These are phyloP conservation scores for Colletotrichum sublineola DNA, from an alignment of 2,329 filamentous ascomycete species.

Conservation along the genomic window DNA sequence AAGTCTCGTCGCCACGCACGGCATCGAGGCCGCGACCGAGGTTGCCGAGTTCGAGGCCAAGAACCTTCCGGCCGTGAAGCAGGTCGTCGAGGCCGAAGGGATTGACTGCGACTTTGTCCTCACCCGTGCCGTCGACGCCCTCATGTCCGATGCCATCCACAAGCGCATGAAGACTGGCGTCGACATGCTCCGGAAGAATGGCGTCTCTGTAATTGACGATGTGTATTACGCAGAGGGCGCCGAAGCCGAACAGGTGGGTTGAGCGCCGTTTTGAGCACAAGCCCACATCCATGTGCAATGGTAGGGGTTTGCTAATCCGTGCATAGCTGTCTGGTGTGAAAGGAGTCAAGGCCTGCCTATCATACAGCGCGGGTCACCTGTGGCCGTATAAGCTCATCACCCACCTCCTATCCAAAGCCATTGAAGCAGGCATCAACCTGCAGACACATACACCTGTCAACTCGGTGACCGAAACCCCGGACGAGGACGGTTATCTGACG, in stretches of 20 bases:
- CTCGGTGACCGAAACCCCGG: neutral
- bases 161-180: conserved; percentile 47
- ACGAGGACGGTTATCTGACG: conserved; percentile 18
- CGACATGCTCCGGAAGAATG: conserved; percentile 49
- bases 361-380: conserved; percentile 47
- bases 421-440: conserved; percentile 46
- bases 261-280: conserved; percentile 45
- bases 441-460: conserved; percentile 43
- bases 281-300: conserved; percentile 39
- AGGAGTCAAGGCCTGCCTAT: conserved; percentile 58
- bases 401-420: conserved; percentile 45
- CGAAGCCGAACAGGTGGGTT: conserved; percentile 49
- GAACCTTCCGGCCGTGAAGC: conserved; percentile 54
- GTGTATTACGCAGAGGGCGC: conserved; percentile 47
- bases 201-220: conserved; percentile 47
- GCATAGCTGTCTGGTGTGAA: conserved; percentile 57
- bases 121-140: conserved; percentile 56
- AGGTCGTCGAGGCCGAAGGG: conserved; percentile 52
- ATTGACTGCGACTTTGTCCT: conserved; percentile 61
- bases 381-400: conserved; percentile 50
- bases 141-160: conserved; percentile 47
- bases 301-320: conserved; percentile 44
- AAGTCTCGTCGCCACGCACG: conserved; percentile 65
- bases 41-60: conserved; percentile 63
- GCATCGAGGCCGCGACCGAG: conserved; percentile 46